phyloP scores from a whole-genome alignment of 192 early-diverging fungal genomes.

The Helicostylum pulchrum region DNA sequence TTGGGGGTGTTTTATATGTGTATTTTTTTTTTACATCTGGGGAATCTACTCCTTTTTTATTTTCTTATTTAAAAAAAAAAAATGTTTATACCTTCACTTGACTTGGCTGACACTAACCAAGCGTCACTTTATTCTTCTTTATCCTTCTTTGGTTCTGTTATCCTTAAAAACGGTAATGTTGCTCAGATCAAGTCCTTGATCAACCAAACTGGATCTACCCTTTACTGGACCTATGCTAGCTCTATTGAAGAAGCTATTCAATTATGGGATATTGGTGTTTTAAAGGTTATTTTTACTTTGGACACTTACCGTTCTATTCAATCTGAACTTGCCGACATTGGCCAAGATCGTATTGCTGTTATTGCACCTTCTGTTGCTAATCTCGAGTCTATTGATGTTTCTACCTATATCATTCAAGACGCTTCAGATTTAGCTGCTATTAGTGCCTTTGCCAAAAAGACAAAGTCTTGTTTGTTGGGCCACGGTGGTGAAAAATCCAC shows the following conservation, averaged over 20 bases:
- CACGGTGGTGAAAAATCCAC: constrained; percentile 40
- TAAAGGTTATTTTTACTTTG: constrained; percentile 42
- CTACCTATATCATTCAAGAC: constrained; percentile 26
- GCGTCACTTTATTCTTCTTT: constrained; percentile 1
- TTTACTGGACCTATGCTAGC: constrained; percentile 42
- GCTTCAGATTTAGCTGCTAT: constrained; percentile 21
- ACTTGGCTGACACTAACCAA: constrained; percentile 11
- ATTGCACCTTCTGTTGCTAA: neutral
- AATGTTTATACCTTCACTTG: constrained; percentile 21
- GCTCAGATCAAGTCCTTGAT: constrained; percentile 4
- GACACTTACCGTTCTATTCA: constrained; percentile 25
- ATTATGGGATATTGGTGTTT: constrained; percentile 46
- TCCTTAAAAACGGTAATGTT: constrained; percentile 17
- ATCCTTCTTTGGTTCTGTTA: constrained; percentile 12
- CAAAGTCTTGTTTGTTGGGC: constrained; percentile 33
- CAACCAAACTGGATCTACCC: constrained; percentile 16
- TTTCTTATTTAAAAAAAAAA: neutral
- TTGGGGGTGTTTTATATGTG: too few species aligned
- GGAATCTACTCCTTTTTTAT: neutral
- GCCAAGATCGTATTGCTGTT: constrained; percentile 46
- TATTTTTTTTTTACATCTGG: too few species aligned
- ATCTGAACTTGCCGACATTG: constrained; percentile 34
- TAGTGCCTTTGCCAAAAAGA: constrained; percentile 24
- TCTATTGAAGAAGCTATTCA: constrained; percentile 40
- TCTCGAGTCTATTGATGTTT: constrained; percentile 24